phyloP scores from a whole-genome alignment of 805 yeast genomes.

The Suhomyces vadensis region DNA sequence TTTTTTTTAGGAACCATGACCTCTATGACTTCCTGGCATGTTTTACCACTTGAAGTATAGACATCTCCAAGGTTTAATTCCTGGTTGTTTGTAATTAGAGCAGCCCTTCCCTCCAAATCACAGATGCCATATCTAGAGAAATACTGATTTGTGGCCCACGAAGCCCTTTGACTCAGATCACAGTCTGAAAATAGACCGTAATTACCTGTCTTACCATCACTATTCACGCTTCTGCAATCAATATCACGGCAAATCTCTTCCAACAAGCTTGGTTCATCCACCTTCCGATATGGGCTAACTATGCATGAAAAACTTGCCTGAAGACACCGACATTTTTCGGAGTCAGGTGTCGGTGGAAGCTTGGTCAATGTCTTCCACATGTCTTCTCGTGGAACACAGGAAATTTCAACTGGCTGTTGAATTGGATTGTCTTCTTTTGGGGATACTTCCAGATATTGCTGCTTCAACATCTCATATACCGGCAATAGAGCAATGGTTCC shows the following conservation, averaged over 20 bases:
- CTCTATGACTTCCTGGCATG: constrained; percentile 11
- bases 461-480: constrained; percentile 32
- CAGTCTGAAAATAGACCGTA: constrained; percentile 48
- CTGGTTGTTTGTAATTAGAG: constrained; percentile 20
- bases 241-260: constrained; percentile 35
- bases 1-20: too few relatives aligned
- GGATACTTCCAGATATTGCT: constrained; percentile 20
- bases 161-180: constrained; percentile 34
- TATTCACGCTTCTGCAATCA: constrained; percentile 40
- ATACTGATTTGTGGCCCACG: constrained; percentile 42
- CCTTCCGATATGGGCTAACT: constrained; percentile 24
- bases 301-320: constrained; percentile 42
- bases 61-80: constrained; percentile 18
- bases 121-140: constrained; percentile 28
- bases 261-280: constrained; percentile 23
- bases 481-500: constrained; percentile 27
- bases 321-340: constrained; percentile 46
- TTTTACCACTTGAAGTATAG: constrained; percentile 26
- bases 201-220: constrained; percentile 36
- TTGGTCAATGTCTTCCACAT: constrained; percentile 21
- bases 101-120: constrained; percentile 25
- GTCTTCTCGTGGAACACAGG: constrained; percentile 7
- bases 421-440: constrained; percentile 18
- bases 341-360: constrained; percentile 45
- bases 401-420: background rate